Conservation (phyloP, 768 basidiomycete species). For the Leccinum olivaceopallidum region DNA sequence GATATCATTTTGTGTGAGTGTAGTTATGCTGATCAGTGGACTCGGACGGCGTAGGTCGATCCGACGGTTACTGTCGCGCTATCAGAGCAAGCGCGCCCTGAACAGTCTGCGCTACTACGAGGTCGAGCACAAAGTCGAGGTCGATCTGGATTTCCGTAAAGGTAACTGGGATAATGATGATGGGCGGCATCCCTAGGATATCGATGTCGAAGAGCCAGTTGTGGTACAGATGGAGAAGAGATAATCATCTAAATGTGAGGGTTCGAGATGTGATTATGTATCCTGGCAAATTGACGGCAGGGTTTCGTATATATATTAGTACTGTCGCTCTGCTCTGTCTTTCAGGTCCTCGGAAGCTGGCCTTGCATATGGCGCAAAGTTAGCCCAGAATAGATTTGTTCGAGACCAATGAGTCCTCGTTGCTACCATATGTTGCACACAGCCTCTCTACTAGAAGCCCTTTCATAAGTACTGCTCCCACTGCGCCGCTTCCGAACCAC, state of each 20-base stretch:
- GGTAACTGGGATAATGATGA: not conserved
- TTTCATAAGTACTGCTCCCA: too few species aligned
- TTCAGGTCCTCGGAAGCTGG: too few species aligned
- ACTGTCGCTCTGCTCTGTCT: too few species aligned
- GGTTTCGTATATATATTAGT: too few species aligned
- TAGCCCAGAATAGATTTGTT: too few species aligned
- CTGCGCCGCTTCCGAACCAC: too few species aligned
- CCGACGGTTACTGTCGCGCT: not conserved
- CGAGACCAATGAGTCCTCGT: too few species aligned
- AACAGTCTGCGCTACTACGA: not conserved
- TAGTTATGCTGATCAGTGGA: not conserved
- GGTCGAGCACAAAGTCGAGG: not conserved
- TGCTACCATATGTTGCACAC: too few species aligned
- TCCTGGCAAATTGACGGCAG: too few species aligned
- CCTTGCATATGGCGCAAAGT: too few species aligned
- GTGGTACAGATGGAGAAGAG: not conserved
- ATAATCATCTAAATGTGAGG: too few species aligned
- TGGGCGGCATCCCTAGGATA: not conserved
- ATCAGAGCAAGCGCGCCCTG: not conserved
- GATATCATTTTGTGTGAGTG: not conserved
- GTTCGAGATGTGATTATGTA: not conserved
- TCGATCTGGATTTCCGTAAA: not conserved
- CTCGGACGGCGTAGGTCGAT: not conserved
- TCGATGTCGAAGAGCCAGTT: not conserved
- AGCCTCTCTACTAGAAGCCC: too few species aligned